A percentile compares a stretch with the other conserved stretches of the same genome.
Conservation (phyloP, 768 basidiomycete species). For the Podaxis rugospora region DNA sequence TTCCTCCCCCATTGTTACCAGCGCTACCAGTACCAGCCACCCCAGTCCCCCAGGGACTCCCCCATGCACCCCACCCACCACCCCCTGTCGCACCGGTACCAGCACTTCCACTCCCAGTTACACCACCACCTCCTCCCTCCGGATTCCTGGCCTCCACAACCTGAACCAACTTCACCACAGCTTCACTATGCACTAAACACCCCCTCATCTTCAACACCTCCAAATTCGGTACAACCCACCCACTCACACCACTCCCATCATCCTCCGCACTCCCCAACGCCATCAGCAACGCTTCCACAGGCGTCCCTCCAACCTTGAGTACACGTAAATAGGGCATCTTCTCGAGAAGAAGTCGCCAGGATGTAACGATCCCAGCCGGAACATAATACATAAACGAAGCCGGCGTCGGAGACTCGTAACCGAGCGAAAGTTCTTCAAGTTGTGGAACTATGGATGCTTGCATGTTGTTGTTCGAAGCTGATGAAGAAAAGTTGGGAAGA, state of each 20-base stretch:
- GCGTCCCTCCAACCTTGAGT: slow-evolving; percentile 60
- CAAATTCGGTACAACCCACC: slow-evolving; percentile 65
- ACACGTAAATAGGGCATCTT: slow-evolving; percentile 56
- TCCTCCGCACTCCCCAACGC: slow-evolving; percentile 60
- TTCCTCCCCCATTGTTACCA: slow-evolving; percentile 37
- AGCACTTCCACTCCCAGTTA: slow-evolving; percentile 54
- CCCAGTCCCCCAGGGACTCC: too few relatives aligned
- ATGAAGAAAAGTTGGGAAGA: slow-evolving; percentile 29
- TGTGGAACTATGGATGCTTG: not conserved
- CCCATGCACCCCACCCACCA: too few relatives aligned
- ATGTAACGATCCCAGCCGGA: slow-evolving; percentile 51
- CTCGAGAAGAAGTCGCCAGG: slow-evolving; percentile 58
- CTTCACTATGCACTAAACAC: slow-evolving; percentile 63
- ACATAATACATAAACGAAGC: slow-evolving; percentile 40
- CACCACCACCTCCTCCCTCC: slow-evolving; percentile 27
- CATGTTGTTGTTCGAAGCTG: not conserved
- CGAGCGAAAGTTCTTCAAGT: slow-evolving; percentile 56
- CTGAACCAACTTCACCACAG: slow-evolving; percentile 63
- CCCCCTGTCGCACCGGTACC: slow-evolving; percentile 41
- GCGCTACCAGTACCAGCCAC: not conserved
- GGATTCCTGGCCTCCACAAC: slow-evolving; percentile 74
- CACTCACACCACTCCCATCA: slow-evolving; percentile 34
- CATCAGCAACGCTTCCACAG: slow-evolving; percentile 58
- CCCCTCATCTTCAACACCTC: slow-evolving; percentile 55
- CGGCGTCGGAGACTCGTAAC: slow-evolving; percentile 37